Conservation (phyloP, 768 basidiomycete species). For the Cyathus striatus region DNA sequence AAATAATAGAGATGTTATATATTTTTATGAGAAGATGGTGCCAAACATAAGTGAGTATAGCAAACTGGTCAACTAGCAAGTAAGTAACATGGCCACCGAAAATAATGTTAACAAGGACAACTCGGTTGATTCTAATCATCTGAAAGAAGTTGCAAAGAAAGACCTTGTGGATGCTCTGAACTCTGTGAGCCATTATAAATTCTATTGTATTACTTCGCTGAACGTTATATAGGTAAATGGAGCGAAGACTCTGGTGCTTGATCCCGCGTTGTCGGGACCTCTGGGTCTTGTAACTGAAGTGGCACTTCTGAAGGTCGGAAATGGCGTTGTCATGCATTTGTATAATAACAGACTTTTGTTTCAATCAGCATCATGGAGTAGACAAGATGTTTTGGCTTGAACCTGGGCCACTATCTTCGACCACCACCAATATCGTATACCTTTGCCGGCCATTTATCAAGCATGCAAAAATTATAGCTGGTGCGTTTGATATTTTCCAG, state of each 20-base stretch:
- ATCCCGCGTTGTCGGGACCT: conserved; percentile 82
- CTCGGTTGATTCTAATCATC: conserved; percentile 51
- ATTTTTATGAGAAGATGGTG: too few species aligned
- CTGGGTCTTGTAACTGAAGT: conserved; percentile 95
- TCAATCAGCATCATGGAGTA: conserved; percentile 98
- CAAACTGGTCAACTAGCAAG: too few species aligned
- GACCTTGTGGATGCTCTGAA: conserved; percentile 84
- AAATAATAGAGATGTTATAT: too few species aligned
- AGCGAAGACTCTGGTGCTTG: conserved; percentile 94
- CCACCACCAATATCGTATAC: conserved; percentile 88
- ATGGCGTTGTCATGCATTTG: too few species aligned
- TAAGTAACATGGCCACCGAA: too few species aligned
- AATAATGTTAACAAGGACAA: too few species aligned
- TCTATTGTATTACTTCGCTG: neutral
- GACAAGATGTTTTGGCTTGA: conserved; percentile 99
- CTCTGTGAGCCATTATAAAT: conserved; percentile 42
- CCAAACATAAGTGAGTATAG: too few species aligned
- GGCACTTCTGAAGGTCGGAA: conserved; percentile 76
- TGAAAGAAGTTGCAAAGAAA: conserved; percentile 77
- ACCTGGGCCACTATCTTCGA: conserved; percentile 74
- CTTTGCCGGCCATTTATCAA: conserved; percentile 85
- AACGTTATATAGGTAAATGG: conserved; percentile 65
- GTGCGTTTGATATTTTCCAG: conserved; percentile 40
- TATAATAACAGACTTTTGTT: too few species aligned
- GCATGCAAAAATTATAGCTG: conserved; percentile 85